Percentiles rank a stretch among this genome's conserved stretches.
Evolutionary conservation across 371 early-diverging fungal species (phyloP).

Genomic region (Mucor plumbeus): DNA sequence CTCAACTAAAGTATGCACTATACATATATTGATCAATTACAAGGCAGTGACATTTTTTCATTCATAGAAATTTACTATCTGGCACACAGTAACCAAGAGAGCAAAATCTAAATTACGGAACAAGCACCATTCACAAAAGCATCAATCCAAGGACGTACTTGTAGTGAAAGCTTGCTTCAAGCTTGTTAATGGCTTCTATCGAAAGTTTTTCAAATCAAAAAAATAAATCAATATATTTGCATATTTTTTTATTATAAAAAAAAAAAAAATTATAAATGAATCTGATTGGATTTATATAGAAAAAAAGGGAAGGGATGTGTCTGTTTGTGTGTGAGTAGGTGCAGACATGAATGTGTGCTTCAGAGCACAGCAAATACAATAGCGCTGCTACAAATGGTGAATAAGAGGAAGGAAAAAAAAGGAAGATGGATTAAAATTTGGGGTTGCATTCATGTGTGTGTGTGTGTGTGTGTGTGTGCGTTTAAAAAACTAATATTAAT

Average conservation of each 20-base stretch:
- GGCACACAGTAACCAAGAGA: neutral
- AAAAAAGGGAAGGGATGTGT: neutral
- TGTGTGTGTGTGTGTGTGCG: neutral
- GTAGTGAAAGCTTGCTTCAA: neutral
- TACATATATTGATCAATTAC: neutral
- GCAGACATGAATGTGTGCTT: too few species aligned
- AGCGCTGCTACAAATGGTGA: neutral
- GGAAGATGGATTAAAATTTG: neutral
- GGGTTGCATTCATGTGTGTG: neutral
- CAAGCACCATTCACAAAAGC: neutral
- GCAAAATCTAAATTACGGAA: neutral
- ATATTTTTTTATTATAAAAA: neutral
- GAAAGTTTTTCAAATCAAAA: neutral
- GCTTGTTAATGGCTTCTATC: neutral
- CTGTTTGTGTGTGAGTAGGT: neutral
- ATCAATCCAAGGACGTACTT: neutral
- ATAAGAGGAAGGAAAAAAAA: neutral
- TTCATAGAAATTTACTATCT: neutral
- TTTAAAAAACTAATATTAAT: neutral
- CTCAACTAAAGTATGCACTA: neutral
- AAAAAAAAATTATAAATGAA: neutral
- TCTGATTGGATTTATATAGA: neutral
- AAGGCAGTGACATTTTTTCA: neutral
- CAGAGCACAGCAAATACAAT: neutral
- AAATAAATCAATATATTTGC: neutral